A percentile compares a stretch with the other conserved stretches of the same genome.
These are phyloP conservation scores for Penicillium cosmopolitanum DNA, from an alignment of 495 filamentous ascomycete species.

Conservation along the genomic window DNA sequence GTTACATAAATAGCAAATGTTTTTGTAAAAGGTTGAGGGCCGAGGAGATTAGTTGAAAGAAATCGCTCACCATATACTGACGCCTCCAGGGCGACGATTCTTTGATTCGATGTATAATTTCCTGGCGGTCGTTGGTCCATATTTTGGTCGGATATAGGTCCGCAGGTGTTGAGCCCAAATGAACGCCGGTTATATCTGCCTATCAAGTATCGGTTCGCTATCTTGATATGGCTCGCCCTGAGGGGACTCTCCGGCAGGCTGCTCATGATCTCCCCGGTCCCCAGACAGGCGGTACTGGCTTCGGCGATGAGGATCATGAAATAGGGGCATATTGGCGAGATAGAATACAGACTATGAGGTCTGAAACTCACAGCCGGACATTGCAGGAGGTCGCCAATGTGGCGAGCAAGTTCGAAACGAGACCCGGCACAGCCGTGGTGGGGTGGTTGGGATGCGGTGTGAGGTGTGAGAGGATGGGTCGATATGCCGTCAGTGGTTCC, in stretches of 20 bases:
- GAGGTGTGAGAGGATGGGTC: conserved; percentile 25
- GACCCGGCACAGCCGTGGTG: conserved; percentile 22
- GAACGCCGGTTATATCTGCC: conserved; percentile 10
- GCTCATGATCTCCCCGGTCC: conserved; percentile 27
- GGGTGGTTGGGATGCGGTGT: conserved; percentile 35
- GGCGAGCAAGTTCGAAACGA: conserved; percentile 23
- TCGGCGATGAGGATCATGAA: conserved; percentile 43
- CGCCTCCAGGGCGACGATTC: conserved; percentile 78
- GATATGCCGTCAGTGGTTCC: conserved; percentile 17
- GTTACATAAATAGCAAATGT: too few relatives aligned
- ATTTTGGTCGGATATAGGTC: conserved; percentile 22
- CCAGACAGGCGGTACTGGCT: conserved; percentile 35
- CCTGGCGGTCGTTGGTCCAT: conserved; percentile 60
- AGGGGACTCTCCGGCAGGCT: conserved; percentile 18
- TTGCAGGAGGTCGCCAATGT: conserved; percentile 27
- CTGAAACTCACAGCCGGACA: conserved; percentile 21
- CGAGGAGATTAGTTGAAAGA: too few relatives aligned
- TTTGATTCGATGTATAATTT: conserved; percentile 87
- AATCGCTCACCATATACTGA: conserved; percentile 60
- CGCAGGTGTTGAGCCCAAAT: conserved; percentile 8
- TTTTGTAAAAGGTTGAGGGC: too few relatives aligned
- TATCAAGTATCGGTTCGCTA: conserved; percentile 6
- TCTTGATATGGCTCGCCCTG: conserved; percentile 11
- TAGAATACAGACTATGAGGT: conserved; percentile 18
- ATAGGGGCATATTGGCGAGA: conserved; percentile 44